A percentile compares a stretch with the other conserved stretches of the same genome.
phyloP scores from a whole-genome alignment of 257 asterid species.

The Solanum piurae region DNA sequence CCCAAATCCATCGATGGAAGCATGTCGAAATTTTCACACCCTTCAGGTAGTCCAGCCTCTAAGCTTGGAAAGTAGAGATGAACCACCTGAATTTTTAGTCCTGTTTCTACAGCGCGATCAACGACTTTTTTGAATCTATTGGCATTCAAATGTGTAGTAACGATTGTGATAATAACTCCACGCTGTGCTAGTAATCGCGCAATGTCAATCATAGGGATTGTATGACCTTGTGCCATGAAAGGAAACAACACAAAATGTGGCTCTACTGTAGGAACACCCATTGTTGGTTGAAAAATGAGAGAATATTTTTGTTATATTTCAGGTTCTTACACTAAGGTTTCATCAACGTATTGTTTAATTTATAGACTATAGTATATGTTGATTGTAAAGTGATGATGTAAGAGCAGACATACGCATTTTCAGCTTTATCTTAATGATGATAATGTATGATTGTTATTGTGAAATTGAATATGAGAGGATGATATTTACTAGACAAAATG shows the following conservation, averaged over 20 bases:
- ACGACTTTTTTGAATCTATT: background rate
- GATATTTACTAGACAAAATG: background rate
- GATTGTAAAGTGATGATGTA: background rate
- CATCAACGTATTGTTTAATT: background rate
- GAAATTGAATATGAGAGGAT: background rate
- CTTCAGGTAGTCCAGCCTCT: constrained; percentile 19
- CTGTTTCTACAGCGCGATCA: constrained; percentile 2
- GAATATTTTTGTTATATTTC: background rate
- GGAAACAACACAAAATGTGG: constrained; percentile 16
- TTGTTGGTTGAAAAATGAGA: background rate
- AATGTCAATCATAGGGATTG: constrained; percentile 13
- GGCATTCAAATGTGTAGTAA: constrained; percentile 15
- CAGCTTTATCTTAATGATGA: background rate
- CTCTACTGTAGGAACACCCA: background rate
- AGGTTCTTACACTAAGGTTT: background rate
- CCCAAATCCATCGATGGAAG: constrained; percentile 11
- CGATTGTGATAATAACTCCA: background rate
- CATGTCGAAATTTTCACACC: constrained; percentile 15
- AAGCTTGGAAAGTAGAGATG: constrained; percentile 10
- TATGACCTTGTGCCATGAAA: constrained; percentile 22
- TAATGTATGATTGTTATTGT: background rate
- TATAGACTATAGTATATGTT: too few species aligned
- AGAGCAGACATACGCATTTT: background rate
- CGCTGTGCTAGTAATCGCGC: constrained; percentile 5
- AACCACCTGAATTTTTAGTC: constrained; percentile 2